These are phyloP conservation scores for Boletus semigastroideus DNA, from an alignment of 1,284 basidiomycete genomes.

Conservation along the genomic window DNA sequence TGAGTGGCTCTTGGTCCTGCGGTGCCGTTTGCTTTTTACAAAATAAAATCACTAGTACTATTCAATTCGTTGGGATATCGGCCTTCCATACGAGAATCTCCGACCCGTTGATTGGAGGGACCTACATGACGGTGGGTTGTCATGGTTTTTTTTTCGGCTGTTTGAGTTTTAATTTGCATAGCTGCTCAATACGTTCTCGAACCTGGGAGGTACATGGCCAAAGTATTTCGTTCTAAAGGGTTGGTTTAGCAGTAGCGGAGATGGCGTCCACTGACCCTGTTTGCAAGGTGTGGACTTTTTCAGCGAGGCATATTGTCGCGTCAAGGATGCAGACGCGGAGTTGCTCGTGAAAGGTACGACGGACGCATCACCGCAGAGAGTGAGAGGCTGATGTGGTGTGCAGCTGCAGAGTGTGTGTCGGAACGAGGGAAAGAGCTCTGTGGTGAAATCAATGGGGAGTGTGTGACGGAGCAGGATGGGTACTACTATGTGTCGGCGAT, in stretches of 20 bases:
- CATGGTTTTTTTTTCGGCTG: not conserved
- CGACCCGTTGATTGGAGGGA: constrained; percentile 96
- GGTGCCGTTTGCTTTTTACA: not conserved
- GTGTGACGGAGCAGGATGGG: constrained; percentile 85
- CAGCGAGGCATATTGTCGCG: constrained; percentile 78
- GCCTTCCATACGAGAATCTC: constrained; percentile 98
- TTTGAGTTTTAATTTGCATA: constrained; percentile 33
- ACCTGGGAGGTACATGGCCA: constrained; percentile 98
- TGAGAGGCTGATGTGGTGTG: constrained; percentile 11
- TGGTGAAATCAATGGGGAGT: constrained; percentile 73
- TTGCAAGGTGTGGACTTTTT: constrained; percentile 78
- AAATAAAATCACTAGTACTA: constrained; percentile 58
- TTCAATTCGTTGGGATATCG: constrained; percentile 97
- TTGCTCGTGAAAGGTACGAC: constrained; percentile 59
- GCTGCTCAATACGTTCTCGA: constrained; percentile 95
- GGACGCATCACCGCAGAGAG: constrained; percentile 1
- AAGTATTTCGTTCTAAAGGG: constrained; percentile 91
- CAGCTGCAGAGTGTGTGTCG: constrained; percentile 84
- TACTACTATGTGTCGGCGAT: constrained; percentile 86
- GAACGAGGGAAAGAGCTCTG: constrained; percentile 87
- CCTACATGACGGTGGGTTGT: constrained; percentile 89
- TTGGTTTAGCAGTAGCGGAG: constrained; percentile 40
- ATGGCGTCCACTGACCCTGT: constrained; percentile 10
- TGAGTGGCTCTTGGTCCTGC: constrained; percentile 38
- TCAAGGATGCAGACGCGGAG: constrained; percentile 53